Base-by-base conservation (phyloP, 1,139 yeast species). In the Suhomyces choctaworum region DNA sequence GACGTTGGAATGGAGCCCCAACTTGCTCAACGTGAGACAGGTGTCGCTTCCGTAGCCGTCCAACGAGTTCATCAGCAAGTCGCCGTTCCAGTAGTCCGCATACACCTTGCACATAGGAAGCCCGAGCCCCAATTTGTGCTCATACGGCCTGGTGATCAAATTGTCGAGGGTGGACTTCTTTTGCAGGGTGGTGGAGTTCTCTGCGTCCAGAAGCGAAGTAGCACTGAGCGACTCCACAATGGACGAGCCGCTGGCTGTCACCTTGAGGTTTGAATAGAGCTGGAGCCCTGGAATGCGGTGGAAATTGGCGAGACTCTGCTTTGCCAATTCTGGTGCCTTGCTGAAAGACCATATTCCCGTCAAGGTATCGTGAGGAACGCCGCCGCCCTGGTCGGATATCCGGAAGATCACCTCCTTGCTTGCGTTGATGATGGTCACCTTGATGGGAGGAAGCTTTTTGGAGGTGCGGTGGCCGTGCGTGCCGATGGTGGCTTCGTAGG, bases 1-100 rank as follows among this genome's bases (percentile, higher is more conserved):
- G 41, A 73, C 73, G 45, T 78, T 81, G 31, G 78, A 75, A 47
- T 80, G 78, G 47, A 75, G 72, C 24, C 95, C 95, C 39, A 88
- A 70, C 52, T 88, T 85, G 22, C 89, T 83, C 42, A 90, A 66
- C 16, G 83, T 78, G 52, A 92, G 63, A 42, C 83, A 82, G 0
- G 94, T 89, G 55, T 90, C 98, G 31, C 94, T 79, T 3, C 98
- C 97, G 50, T 83, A 87, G 2, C 96, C 97, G 45, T 87, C 92
- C 31, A 90, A 64, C 1, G 95, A 82, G 50, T 83, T 84, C 73
- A 90, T 76, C 47, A 79, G 82, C 34, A 90, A 62, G 34, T 82
- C 83, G 4, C 97, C 97, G 50, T 89, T 92, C 97, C 97, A 90
- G 59, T 90, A 90, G 50, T 90, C 97, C 0, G 96, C 90, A 54